Base-by-base conservation (phyloP, 2,329 filamentous ascomycete species). In the Zasmidium angulare region DNA sequence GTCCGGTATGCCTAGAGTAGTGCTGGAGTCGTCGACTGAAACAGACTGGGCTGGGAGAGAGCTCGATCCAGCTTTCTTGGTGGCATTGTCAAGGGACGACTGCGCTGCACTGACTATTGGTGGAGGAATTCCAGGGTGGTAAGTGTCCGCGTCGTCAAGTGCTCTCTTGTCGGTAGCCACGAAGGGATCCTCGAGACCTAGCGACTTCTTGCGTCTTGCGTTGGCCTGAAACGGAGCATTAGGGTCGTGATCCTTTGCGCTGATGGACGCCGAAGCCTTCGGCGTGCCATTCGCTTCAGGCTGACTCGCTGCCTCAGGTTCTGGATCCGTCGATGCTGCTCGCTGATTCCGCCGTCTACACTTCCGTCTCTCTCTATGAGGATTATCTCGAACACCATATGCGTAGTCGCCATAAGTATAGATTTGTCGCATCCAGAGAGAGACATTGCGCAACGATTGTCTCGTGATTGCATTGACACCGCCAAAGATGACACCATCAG, bases 401-500 rank as follows among this genome's bases (percentile, higher is more conserved):
- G 93, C 87, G 69, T 89, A 83, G 54, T 90, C 86, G 1, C 93
- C 93, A 80, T 91, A 91, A 26, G 82, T 87, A 74, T 95, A 96
- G 1, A 97, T 82, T 69, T 90, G 89, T 73, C 96, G 90, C 82
- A 95, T 88, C 93, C 93, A 98, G 56, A 89, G 84, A 1, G 89
- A 88, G 23, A 97, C 72, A 67, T 89, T 86, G 50, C 86, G 82
- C 49, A 96, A 70, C 0, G 91, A 93, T 19, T 82, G 82, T 55
- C 86, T 82, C 12, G 89, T 88, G 48, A 98, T 74, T 7, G 85
- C 84, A 2, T 91, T 91, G 0, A 88, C 82, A 0, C 93, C 93
- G 6, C 93, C 83, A 69, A 98, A 98, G 31, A 98, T 84, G 7
- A 91, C 86, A 19, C 93, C 93, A 72, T 97, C 93, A 58, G 90